phyloP scores from a whole-genome alignment of 768 basidiomycete genomes.

The Psilocybe sp. region DNA sequence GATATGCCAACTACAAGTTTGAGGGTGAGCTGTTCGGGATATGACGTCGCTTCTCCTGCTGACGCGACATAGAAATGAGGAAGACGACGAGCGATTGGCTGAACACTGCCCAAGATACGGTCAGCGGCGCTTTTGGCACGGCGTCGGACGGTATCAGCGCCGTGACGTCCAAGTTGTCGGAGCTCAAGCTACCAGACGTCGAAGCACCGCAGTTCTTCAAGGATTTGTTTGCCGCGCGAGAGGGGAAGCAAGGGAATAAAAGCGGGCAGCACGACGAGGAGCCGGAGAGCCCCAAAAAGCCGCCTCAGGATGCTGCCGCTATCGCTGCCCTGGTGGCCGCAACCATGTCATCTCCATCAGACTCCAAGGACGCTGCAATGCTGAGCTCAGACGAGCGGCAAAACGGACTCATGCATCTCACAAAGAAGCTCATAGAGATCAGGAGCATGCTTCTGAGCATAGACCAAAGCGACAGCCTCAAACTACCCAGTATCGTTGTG shows the following conservation, averaged over 20 bases:
- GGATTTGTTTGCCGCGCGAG: conserved; percentile 45
- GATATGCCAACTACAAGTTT: conserved; percentile 95
- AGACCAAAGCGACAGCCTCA: conserved; percentile 92
- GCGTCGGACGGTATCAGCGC: conserved; percentile 69
- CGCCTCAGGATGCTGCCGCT: conserved; percentile 57
- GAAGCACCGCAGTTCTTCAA: conserved; percentile 69
- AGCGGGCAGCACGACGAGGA: conserved; percentile 29
- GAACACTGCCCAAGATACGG: conserved; percentile 61
- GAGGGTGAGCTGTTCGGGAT: conserved; percentile 59
- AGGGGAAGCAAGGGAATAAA: conserved; percentile 26
- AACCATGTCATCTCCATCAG: conserved; percentile 74
- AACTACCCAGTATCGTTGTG: conserved; percentile 95
- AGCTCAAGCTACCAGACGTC: conserved; percentile 57
- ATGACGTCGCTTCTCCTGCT: background rate
- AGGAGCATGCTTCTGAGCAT: conserved; percentile 92
- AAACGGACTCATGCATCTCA: conserved; percentile 91
- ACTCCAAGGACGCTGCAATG: conserved; percentile 41
- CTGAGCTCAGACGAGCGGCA: conserved; percentile 46
- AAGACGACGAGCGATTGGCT: conserved; percentile 70
- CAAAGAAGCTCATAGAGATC: conserved; percentile 94
- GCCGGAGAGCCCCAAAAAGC: conserved; percentile 35
- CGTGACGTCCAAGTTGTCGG: conserved; percentile 56
- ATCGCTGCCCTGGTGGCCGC: conserved; percentile 78
- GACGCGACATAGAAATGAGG: conserved; percentile 53
- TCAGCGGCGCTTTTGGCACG: conserved; percentile 66